Conservation (phyloP, 352 stramenopile species). For the Globisporangium nagaii region DNA sequence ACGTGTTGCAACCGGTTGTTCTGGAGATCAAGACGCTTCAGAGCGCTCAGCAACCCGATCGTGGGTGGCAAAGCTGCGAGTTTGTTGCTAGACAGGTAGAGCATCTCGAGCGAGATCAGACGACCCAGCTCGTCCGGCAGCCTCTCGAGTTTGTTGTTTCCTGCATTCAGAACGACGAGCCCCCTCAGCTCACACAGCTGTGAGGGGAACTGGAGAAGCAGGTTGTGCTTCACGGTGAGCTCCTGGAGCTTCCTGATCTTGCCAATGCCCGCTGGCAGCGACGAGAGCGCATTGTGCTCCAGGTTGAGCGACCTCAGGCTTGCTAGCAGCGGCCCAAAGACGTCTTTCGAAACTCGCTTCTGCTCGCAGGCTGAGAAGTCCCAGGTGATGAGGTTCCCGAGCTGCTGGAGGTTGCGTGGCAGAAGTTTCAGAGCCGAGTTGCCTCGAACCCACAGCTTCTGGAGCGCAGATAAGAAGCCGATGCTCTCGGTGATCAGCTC, state of each 20-base stretch:
- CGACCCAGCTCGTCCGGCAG: conserved; percentile 26
- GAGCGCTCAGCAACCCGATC: conserved; percentile 29
- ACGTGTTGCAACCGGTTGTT: conserved; percentile 35
- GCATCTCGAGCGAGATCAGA: conserved; percentile 19
- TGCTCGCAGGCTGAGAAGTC: conserved; percentile 42
- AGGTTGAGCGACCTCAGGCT: conserved; percentile 33
- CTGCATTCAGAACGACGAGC: conserved; percentile 32
- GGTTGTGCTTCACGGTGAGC: conserved; percentile 38
- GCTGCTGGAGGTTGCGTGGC: conserved; percentile 34
- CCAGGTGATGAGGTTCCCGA: conserved; percentile 27
- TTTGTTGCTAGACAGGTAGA: conserved; percentile 42
- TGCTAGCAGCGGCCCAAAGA: conserved; percentile 29
- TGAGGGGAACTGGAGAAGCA: conserved; percentile 20
- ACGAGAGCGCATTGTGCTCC: conserved; percentile 37
- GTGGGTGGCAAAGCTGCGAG: conserved; percentile 32
- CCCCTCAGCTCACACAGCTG: conserved; percentile 20
- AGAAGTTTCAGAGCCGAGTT: conserved; percentile 33
- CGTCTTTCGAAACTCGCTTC: conserved; percentile 42
- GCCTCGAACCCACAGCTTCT: conserved; percentile 31
- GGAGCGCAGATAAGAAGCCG: conserved; percentile 26
- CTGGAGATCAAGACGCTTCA: conserved; percentile 28
- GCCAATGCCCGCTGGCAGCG: conserved; percentile 33
- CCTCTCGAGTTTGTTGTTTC: conserved; percentile 29
- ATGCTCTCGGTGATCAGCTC: conserved; percentile 29
- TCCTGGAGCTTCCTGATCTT: conserved; percentile 33